Evolutionary conservation across 2,329 filamentous ascomycete species (phyloP).

Genomic region (Alternaria consortialis): DNA sequence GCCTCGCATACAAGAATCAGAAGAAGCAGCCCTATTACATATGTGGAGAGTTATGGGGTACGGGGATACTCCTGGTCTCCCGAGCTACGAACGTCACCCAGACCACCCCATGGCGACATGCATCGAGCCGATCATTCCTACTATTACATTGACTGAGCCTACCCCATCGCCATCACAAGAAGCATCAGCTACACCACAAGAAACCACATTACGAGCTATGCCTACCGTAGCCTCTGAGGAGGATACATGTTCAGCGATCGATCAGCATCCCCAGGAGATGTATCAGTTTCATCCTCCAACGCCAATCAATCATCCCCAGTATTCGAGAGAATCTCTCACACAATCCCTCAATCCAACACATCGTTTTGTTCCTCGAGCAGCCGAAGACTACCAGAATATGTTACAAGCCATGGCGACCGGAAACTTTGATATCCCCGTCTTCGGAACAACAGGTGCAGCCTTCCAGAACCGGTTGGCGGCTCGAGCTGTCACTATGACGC

Average conservation of each 20-base stretch:
- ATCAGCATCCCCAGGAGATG: not conserved
- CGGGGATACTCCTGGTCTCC: not conserved
- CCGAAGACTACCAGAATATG: not conserved
- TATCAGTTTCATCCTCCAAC: not conserved
- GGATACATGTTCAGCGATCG: no score
- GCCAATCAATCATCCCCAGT: not conserved
- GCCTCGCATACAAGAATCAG: not conserved
- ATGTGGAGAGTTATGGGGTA: not conserved
- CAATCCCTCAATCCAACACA: not conserved
- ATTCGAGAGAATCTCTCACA: not conserved
- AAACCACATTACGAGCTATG: fast-evolving
- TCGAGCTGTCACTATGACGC: not conserved
- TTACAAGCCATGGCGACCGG: not conserved
- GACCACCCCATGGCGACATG: not conserved
- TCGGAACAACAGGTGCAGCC: not conserved
- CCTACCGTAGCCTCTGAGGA: not conserved
- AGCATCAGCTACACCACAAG: not conserved
- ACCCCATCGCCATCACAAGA: not conserved
- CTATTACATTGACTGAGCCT: not conserved
- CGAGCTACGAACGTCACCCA: not conserved
- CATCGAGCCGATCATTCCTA: not conserved
- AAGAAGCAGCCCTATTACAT: not conserved
- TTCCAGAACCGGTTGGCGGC: not conserved
- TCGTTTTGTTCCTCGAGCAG: not conserved
- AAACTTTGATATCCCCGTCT: not conserved